Conservation (phyloP, 2,329 filamentous ascomycete species). For the Diaporthe citrichinensis region DNA sequence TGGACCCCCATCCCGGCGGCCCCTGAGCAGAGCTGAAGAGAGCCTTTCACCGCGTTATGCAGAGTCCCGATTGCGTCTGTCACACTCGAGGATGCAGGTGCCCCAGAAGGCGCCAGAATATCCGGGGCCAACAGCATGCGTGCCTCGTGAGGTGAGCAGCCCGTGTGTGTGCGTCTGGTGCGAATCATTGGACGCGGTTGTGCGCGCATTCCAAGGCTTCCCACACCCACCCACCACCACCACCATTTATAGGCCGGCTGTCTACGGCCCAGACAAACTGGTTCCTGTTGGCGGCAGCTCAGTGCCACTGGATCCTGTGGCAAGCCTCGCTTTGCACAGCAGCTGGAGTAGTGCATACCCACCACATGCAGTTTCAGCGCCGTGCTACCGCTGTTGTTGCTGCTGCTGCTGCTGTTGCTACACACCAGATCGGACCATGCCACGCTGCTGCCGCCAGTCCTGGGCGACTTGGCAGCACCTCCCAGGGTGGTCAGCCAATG, state of each 20-base stretch:
- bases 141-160: constrained; percentile 24
- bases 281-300: constrained; percentile 30
- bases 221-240: constrained; percentile 22
- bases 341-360: constrained; percentile 31
- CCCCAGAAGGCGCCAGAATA: constrained; percentile 16
- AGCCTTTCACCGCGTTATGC: constrained; percentile 36
- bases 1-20: constrained; percentile 5
- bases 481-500: constrained; percentile 20
- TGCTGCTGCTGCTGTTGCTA: neutral
- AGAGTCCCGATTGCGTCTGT: constrained; percentile 24
- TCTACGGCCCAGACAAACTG: constrained; percentile 36
- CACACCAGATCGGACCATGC: constrained; percentile 36
- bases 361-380: constrained; percentile 39
- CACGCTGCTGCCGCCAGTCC: constrained; percentile 13
- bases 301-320: constrained; percentile 35
- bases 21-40: constrained; percentile 29
- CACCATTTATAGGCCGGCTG: constrained; percentile 21
- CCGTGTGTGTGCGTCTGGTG: constrained; percentile 14
- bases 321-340: constrained; percentile 39
- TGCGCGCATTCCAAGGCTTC: constrained; percentile 30
- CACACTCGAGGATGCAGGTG: constrained; percentile 16
- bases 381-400: neutral
- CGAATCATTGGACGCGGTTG: constrained; percentile 32
- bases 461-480: constrained; percentile 1
- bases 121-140: constrained; percentile 20